These are phyloP conservation scores for Alliaria petiolata DNA, from an alignment of 345 rosid species.

Conservation along the genomic window DNA sequence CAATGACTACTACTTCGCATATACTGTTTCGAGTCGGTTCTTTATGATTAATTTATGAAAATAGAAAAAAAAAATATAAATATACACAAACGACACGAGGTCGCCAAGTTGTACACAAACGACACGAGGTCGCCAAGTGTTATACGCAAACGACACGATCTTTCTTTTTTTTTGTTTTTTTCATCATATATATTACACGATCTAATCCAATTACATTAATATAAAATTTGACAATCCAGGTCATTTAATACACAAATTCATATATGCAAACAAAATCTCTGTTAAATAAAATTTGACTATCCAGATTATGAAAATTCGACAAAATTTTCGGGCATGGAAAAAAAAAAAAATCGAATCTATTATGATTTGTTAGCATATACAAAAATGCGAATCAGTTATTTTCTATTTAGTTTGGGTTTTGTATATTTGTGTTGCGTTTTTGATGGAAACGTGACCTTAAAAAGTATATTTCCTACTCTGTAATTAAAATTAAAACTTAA, in stretches of 20 bases:
- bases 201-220: background rate
- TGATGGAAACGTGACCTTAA: background rate
- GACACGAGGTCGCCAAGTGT: no score
- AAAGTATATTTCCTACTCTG: background rate
- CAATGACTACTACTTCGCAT: slow-evolving; percentile 1
- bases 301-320: no score
- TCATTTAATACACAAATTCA: background rate
- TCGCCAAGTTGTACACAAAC: background rate
- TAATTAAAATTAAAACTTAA: no score
- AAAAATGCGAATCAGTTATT: background rate
- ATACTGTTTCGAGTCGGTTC: slow-evolving; percentile 1
- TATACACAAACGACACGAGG: background rate
- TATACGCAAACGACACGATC: background rate
- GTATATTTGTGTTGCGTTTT: background rate
- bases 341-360: background rate
- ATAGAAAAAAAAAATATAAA: background rate
- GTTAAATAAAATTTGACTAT: no score
- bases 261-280: background rate
- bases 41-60: background rate
- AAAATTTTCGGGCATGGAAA: no score
- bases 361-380: background rate
- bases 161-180: background rate
- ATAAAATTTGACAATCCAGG: background rate
- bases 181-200: background rate
- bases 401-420: background rate